Percentiles rank a stretch among this genome's conserved stretches.
These are phyloP conservation scores for Aegle marmelos DNA, from an alignment of 345 rosid genomes.

Conservation along the genomic window DNA sequence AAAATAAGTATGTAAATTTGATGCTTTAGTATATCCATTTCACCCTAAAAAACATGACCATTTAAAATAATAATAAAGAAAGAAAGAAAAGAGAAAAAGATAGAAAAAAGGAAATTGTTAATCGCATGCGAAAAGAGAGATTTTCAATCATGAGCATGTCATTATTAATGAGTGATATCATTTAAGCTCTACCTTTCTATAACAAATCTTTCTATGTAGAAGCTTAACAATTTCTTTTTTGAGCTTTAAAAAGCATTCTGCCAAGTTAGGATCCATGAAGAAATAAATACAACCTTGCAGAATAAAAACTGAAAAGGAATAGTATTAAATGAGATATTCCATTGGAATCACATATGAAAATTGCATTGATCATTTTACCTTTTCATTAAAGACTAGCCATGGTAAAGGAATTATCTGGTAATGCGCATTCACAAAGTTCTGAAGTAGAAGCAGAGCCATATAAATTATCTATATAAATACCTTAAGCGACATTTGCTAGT, in stretches of 20 bases:
- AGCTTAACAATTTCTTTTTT: slow-evolving; percentile 79
- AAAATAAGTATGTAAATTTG: background rate
- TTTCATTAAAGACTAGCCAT: slow-evolving; percentile 96
- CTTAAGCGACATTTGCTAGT: background rate
- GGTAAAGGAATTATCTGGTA: slow-evolving; percentile 87
- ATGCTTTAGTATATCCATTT: background rate
- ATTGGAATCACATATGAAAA: slow-evolving; percentile 89
- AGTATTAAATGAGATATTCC: slow-evolving; percentile 92
- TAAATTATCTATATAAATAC: background rate
- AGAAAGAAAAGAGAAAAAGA: no score
- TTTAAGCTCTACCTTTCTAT: background rate
- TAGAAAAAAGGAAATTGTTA: background rate
- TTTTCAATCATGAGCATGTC: background rate
- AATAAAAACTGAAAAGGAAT: slow-evolving; percentile 91
- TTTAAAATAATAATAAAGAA: no score
- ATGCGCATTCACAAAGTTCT: slow-evolving; percentile 96
- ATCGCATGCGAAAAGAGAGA: background rate
- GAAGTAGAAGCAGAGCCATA: slow-evolving; percentile 23
- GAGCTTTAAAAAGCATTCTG: slow-evolving; percentile 78
- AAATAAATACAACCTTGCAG: slow-evolving; percentile 85
- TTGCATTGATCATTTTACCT: slow-evolving; percentile 80
- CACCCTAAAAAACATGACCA: no score
- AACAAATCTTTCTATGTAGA: slow-evolving; percentile 61
- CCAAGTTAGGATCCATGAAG: slow-evolving; percentile 89
- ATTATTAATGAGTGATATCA: background rate